Evolutionary conservation across 1,139 yeast genomes (phyloP).

Genomic region (Protomyces inouyei): DNA sequence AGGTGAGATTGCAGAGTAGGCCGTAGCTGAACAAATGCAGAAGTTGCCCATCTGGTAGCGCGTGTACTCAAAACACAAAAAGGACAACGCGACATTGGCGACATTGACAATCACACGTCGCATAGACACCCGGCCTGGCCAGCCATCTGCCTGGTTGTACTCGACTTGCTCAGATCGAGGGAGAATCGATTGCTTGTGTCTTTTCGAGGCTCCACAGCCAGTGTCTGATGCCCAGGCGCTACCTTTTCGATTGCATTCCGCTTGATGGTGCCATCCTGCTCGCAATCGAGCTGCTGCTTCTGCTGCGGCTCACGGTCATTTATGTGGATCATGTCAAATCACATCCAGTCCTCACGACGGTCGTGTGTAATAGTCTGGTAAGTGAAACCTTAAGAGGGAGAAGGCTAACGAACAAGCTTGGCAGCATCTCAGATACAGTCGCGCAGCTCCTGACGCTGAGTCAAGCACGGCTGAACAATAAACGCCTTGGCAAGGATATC

Average conservation of each 20-base stretch:
- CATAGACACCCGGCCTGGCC: no score
- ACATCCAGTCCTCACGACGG: constrained; percentile 26
- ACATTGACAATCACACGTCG: no score
- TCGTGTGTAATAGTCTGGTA: constrained; percentile 18
- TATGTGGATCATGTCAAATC: constrained; percentile 15
- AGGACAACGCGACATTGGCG: no score
- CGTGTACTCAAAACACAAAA: no score
- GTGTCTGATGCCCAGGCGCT: background rate
- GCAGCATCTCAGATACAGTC: constrained; percentile 25
- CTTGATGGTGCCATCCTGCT: constrained; percentile 8
- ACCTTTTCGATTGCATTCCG: constrained; percentile 1
- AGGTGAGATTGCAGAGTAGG: constrained; percentile 23
- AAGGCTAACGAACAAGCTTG: background rate
- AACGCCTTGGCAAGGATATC: constrained; percentile 9
- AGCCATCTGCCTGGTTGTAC: no score
- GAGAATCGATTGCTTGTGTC: no score
- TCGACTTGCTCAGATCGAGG: no score
- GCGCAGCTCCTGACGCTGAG: constrained; percentile 26
- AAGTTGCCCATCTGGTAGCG: no score
- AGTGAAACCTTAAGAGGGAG: background rate
- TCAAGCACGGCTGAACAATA: constrained; percentile 1
- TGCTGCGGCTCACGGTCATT: constrained; percentile 18
- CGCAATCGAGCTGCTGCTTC: background rate
- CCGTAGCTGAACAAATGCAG: background rate
- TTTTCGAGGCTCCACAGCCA: no score